Evolutionary conservation across 352 stramenopile genomes (phyloP).

Genomic region (Pythium insidiosum): DNA sequence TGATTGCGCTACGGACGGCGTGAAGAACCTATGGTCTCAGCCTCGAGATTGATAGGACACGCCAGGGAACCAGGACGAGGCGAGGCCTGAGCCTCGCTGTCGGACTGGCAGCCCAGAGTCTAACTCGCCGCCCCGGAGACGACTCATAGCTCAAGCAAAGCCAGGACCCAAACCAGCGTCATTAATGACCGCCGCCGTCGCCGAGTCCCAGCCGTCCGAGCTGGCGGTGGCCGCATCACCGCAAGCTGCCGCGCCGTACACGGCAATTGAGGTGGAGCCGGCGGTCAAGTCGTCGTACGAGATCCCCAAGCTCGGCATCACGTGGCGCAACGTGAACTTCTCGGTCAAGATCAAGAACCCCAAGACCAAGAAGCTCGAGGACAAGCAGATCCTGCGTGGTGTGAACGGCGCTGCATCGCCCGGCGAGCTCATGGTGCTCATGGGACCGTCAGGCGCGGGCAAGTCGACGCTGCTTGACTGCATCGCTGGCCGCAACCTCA

Average conservation of each 20-base stretch:
- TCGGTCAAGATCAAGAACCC: conserved; percentile 19
- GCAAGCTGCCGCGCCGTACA: conserved; percentile 1
- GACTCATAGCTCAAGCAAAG: too few relatives aligned
- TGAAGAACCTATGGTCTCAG: too few relatives aligned
- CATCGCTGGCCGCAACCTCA: conserved; percentile 29
- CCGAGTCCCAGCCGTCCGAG: too few relatives aligned
- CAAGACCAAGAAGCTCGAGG: conserved; percentile 15
- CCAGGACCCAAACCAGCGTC: too few relatives aligned
- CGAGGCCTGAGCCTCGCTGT: too few relatives aligned
- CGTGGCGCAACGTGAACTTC: conserved; percentile 19
- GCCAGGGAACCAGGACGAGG: too few relatives aligned
- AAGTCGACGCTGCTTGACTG: conserved; percentile 53
- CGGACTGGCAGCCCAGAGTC: too few relatives aligned
- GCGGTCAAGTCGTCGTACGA: conserved; percentile 3
- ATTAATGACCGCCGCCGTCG: too few relatives aligned
- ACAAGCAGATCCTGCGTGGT: conserved; percentile 34
- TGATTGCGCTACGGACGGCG: too few relatives aligned
- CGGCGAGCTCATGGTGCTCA: conserved; percentile 42
- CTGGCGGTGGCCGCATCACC: too few relatives aligned
- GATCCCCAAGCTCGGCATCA: conserved; percentile 18
- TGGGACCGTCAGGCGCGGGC: conserved; percentile 45
- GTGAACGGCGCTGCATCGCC: conserved; percentile 31
- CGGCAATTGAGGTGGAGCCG: conserved; percentile 3
- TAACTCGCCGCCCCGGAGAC: too few relatives aligned
- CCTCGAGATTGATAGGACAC: too few relatives aligned